A percentile compares a stretch with the other conserved stretches of the same genome.
phyloP scores from a whole-genome alignment of 2,329 filamentous ascomycete genomes.

The Diaporthe velutina region DNA sequence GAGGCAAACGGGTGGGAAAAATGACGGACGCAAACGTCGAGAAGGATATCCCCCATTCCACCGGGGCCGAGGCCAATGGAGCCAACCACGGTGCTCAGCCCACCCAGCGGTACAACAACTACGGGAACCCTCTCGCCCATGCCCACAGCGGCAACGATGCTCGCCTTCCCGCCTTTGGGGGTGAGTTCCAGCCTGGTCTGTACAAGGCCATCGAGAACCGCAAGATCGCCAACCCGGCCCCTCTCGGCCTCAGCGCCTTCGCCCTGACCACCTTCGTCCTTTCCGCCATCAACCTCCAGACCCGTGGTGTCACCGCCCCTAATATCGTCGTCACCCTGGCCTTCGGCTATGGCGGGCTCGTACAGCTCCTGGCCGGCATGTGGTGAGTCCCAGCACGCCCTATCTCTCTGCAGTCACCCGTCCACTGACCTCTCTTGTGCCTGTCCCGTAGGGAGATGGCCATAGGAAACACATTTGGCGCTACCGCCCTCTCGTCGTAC shows the following conservation, averaged over 20 bases:
- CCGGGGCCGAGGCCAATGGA: conserved; percentile 32
- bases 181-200: conserved; percentile 79
- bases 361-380: conserved; percentile 87
- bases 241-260: conserved; percentile 82
- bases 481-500: conserved; percentile 84
- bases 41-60: conserved; percentile 34
- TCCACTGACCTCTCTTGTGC: conserved; percentile 35
- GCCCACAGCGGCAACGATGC: conserved; percentile 48
- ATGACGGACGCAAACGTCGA: conserved; percentile 34
- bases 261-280: conserved; percentile 87
- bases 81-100: conserved; percentile 33
- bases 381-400: conserved; percentile 69
- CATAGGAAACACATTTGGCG: conserved; percentile 88
- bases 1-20: not conserved
- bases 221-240: conserved; percentile 84
- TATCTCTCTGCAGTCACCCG: not conserved
- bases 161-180: conserved; percentile 73
- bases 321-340: conserved; percentile 78
- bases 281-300: conserved; percentile 78
- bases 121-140: conserved; percentile 56
- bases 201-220: conserved; percentile 74
- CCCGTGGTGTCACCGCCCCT: conserved; percentile 69
- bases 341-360: conserved; percentile 81
- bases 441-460: conserved; percentile 79
- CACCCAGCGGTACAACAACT: conserved; percentile 50